phyloP scores from a whole-genome alignment of 495 filamentous ascomycete species.

The Neurospora sp. region DNA sequence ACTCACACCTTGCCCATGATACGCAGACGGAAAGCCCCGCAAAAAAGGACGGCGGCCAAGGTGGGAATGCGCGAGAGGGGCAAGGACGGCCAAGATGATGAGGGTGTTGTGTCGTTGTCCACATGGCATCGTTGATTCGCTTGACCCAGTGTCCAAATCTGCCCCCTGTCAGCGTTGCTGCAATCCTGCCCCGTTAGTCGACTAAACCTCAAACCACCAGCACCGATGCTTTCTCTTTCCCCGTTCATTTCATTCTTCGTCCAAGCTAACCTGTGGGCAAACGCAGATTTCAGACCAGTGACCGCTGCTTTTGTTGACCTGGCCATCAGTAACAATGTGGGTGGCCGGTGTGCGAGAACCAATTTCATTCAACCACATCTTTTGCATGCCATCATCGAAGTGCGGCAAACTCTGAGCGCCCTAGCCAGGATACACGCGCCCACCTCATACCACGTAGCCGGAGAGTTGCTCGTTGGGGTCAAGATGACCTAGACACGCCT shows the following conservation, averaged over 20 bases:
- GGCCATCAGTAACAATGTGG: background rate
- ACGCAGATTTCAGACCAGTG: background rate
- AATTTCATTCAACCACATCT: background rate
- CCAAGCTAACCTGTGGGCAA: background rate
- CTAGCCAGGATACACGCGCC: background rate
- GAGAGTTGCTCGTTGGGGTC: background rate
- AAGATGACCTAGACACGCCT: background rate
- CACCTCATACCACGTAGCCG: background rate
- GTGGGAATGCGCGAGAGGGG: background rate
- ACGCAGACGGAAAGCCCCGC: background rate
- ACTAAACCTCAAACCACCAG: background rate
- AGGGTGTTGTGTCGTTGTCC: background rate
- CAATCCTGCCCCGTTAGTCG: background rate
- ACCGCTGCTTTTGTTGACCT: background rate
- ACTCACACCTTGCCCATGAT: background rate
- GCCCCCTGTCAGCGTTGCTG: background rate
- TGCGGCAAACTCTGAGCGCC: background rate
- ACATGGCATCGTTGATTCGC: background rate
- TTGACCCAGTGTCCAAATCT: background rate
- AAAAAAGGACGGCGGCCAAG: background rate
- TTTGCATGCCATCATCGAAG: background rate
- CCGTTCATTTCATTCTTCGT: background rate
- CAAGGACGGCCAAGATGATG: background rate
- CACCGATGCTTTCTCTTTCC: background rate
- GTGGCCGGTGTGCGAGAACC: background rate